Evolutionary conservation across 495 filamentous ascomycete genomes (phyloP), one percentile per base, ranked within the genome.

Genomic region (Aspergillus ostianus): DNA sequence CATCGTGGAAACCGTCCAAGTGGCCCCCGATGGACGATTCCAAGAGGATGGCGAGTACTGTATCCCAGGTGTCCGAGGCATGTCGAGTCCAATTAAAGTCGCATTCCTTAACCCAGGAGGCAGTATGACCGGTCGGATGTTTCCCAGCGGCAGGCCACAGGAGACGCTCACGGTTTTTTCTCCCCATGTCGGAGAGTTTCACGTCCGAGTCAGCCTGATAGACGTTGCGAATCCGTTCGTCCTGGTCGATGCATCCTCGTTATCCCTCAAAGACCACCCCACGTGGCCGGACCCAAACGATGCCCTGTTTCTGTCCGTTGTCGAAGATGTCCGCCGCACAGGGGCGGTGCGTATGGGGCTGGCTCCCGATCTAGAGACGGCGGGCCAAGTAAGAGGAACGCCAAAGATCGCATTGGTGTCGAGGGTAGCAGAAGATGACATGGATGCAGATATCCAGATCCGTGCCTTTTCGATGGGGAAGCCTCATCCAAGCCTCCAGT

Each of bases 181-280:
- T 5, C 45, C 12, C 2, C 12, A 17, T 9, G 4, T 49, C 12
- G 60, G 59, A 15, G 9, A 26, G 15, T 53, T 68, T 47, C 36
- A 36, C 2, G 65, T 73, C 2, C 57, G 57, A 23, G 70, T 56
- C 9, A 75, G 63, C 13, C 55, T 75, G 10, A 66, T 75, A 6
- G 73, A 75, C 45, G 64, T 61, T 1, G 67, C 68, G 3, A 75
- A 75, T 41, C 71, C 73, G 13, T 75, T 75, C 36, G 66, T 75
- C 20, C 60, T 75, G 12, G 65, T 75, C 3, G 71, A 71, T 59
- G 45, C 59, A 12, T 30, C 49, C 13, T 70, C 65, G 3, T 13
- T 75, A 27, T 56, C 66, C 1, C 12, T 60, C 1, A 9, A 57
- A 12, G 60, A 59, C 8, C 20, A 61, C 21, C 3, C 15, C 4